phyloP scores from a whole-genome alignment of 805 yeast species.

The Ogataea zsoltii region DNA sequence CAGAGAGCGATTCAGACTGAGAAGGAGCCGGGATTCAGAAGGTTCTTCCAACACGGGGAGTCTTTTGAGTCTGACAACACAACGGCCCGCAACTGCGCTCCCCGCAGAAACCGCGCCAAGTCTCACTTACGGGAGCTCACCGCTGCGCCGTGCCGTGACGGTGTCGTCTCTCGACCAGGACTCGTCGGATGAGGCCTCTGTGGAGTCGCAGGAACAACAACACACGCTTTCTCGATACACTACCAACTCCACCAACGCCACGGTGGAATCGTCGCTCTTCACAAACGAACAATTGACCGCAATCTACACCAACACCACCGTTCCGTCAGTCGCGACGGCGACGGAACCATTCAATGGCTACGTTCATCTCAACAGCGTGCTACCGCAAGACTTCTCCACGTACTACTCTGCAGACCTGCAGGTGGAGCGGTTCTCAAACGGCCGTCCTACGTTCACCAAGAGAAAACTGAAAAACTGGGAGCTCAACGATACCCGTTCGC shows the following conservation, averaged over 20 bases:
- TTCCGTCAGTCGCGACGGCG: slow-evolving; percentile 17
- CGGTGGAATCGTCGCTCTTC: slow-evolving; percentile 28
- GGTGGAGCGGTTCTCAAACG: slow-evolving; percentile 50
- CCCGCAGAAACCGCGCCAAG: slow-evolving; percentile 1
- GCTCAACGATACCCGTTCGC: slow-evolving; percentile 64
- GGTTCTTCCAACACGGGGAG: neutral
- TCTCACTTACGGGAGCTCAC: slow-evolving; percentile 36
- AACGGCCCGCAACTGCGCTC: slow-evolving; percentile 2
- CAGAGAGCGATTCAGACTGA: neutral
- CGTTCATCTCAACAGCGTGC: slow-evolving; percentile 44
- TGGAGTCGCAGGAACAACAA: slow-evolving; percentile 23
- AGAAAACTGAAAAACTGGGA: slow-evolving; percentile 71
- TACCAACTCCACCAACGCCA: slow-evolving; percentile 20
- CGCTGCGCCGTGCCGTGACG: slow-evolving; percentile 30
- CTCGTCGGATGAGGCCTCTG: slow-evolving; percentile 18
- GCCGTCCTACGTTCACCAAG: slow-evolving; percentile 63
- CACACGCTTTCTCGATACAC: slow-evolving; percentile 13
- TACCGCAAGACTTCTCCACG: slow-evolving; percentile 53
- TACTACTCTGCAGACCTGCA: slow-evolving; percentile 60
- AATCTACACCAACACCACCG: slow-evolving; percentile 31
- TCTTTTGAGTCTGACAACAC: slow-evolving; percentile 2
- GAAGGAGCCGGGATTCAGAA: neutral
- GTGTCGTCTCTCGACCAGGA: slow-evolving; percentile 22
- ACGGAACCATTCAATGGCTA: slow-evolving; percentile 11
- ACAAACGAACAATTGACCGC: slow-evolving; percentile 25